phyloP scores from a whole-genome alignment of 176 grass and related monocot species.

The Lolium perenne region DNA sequence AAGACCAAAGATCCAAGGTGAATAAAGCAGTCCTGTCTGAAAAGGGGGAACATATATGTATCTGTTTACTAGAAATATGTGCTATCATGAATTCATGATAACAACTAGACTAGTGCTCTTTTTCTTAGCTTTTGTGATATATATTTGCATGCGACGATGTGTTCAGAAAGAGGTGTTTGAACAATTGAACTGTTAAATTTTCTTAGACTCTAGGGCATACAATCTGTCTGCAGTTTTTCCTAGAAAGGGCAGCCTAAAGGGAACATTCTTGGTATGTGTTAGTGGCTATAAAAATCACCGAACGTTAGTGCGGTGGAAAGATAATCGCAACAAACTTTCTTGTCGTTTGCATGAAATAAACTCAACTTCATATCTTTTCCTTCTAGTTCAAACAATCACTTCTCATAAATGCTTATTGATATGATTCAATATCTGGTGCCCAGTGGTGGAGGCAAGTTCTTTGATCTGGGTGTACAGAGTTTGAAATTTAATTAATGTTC shows the following conservation, averaged over 20 bases:
- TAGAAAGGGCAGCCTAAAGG: conserved; percentile 19
- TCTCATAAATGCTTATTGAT: conserved; percentile 3
- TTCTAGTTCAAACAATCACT: not conserved
- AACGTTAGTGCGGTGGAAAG: not conserved
- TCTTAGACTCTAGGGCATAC: conserved; percentile 16
- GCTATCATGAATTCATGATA: conserved; percentile 7
- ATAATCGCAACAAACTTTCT: not conserved
- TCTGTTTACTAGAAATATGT: conserved; percentile 22
- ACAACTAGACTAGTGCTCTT: not conserved
- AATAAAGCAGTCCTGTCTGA: conserved; percentile 32
- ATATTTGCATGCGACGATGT: conserved; percentile 21
- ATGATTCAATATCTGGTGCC: not conserved
- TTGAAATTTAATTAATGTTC: no score
- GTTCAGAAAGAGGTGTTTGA: not conserved
- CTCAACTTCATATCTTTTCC: not conserved
- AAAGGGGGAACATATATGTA: conserved; percentile 34
- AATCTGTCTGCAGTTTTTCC: not conserved
- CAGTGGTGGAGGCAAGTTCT: no score
- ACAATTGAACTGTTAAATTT: not conserved
- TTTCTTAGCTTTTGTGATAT: not conserved
- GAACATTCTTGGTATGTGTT: not conserved
- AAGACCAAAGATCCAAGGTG: conserved; percentile 81
- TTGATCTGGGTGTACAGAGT: no score
- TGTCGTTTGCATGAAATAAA: not conserved
- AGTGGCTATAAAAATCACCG: conserved; percentile 14